Conservation (phyloP, 2,329 filamentous ascomycete species). For the Paraphoma chrysanthemicola region DNA sequence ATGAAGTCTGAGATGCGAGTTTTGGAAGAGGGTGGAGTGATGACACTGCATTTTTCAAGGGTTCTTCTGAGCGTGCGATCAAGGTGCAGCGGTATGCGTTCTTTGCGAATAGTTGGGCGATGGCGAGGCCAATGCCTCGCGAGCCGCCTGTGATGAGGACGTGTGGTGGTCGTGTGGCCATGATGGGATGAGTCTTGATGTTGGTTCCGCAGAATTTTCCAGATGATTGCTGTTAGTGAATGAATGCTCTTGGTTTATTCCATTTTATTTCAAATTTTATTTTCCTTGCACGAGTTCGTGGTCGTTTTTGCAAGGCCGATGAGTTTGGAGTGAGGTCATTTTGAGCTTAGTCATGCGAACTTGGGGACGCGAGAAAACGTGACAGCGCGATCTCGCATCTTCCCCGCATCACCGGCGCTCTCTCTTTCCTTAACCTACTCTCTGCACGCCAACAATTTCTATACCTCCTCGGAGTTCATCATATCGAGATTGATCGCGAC, state of each 20-base stretch:
- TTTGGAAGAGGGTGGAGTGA: constrained; percentile 19
- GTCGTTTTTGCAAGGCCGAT: no score
- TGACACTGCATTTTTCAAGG: constrained; percentile 31
- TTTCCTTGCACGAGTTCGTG: not conserved
- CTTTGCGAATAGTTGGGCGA: constrained; percentile 42
- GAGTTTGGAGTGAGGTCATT: no score
- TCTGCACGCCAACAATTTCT: no score
- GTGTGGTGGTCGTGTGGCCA: constrained; percentile 21
- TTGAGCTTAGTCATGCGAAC: not conserved
- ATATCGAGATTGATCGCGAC: not conserved
- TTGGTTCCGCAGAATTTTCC: not conserved
- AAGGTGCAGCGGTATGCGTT: constrained; percentile 40
- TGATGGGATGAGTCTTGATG: not conserved
- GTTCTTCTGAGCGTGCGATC: constrained; percentile 34
- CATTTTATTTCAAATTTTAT: not conserved
- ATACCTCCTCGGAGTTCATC: no score
- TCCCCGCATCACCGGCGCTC: constrained; percentile 11
- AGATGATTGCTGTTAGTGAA: no score
- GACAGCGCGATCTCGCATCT: constrained; percentile 27
- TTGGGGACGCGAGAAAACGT: constrained; percentile 31
- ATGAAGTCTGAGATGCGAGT: not conserved
- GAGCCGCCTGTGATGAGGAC: constrained; percentile 48
- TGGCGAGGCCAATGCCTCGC: constrained; percentile 48
- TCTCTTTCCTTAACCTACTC: no score
- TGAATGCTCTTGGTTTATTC: no score